phyloP scores from a whole-genome alignment of 2,329 filamentous ascomycete genomes.

The Cyphellophora europaea region DNA sequence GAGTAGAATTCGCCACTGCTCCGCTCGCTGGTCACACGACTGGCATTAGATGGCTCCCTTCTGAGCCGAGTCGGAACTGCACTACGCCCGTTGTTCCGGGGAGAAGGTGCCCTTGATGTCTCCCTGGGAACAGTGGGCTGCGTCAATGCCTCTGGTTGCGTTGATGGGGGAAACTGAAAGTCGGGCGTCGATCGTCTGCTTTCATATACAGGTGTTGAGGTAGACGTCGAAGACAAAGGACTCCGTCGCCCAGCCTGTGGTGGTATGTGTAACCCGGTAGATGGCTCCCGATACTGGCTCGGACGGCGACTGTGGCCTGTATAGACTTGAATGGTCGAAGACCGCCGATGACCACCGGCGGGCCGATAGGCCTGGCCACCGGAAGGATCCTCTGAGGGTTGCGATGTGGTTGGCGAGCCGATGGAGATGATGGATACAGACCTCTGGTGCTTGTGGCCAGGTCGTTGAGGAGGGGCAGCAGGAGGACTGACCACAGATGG shows the following conservation, averaged over 20 bases:
- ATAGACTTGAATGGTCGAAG: conserved; percentile 12
- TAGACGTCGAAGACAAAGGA: conserved; percentile 17
- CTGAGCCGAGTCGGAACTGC: neutral
- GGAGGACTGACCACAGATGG: neutral
- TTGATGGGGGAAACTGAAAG: conserved; percentile 49
- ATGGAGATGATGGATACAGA: conserved; percentile 78
- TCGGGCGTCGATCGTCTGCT: conserved; percentile 31
- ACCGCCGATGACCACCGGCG: conserved; percentile 14
- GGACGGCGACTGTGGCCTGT: neutral
- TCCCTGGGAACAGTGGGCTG: neutral
- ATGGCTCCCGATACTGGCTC: conserved; percentile 1
- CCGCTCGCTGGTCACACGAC: conserved; percentile 67
- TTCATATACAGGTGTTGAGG: conserved; percentile 22
- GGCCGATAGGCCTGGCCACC: conserved; percentile 1
- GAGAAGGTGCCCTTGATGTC: conserved; percentile 13
- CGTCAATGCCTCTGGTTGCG: conserved; percentile 10
- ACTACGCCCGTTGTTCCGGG: conserved; percentile 8
- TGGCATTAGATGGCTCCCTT: conserved; percentile 53
- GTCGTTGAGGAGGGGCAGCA: conserved; percentile 17
- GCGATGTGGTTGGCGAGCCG: conserved; percentile 33
- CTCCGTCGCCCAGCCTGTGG: conserved; percentile 9
- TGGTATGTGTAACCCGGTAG: conserved; percentile 8
- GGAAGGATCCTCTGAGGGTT: too few species aligned
- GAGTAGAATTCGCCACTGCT: conserved; percentile 95
- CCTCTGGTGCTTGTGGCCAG: conserved; percentile 56